Conservation (phyloP, 768 basidiomycete genomes). For the Phaffia tasmanica region DNA sequence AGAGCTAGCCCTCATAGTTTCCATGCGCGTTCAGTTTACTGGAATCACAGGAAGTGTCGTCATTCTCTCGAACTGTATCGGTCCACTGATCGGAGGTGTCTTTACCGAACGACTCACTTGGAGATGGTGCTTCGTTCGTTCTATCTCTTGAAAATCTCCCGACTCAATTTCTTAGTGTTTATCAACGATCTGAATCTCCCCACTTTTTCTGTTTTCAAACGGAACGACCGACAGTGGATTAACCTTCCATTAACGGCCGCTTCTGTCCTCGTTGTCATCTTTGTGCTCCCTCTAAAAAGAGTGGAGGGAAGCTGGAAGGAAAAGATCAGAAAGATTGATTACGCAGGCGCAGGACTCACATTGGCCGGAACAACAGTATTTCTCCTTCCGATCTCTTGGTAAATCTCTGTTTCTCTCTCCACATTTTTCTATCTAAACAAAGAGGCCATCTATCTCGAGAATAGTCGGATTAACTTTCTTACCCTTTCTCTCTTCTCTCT, state of each 20-base stretch:
- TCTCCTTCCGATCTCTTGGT: constrained; percentile 61
- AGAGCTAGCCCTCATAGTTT: constrained; percentile 2
- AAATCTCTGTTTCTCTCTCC: too few species aligned
- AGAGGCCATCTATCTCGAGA: too few species aligned
- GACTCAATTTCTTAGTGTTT: neutral
- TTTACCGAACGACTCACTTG: constrained; percentile 54
- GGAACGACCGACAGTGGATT: constrained; percentile 43
- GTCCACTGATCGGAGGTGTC: constrained; percentile 52
- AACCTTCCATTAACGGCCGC: constrained; percentile 51
- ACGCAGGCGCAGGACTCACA: constrained; percentile 50
- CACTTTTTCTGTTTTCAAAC: neutral
- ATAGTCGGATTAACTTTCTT: too few species aligned
- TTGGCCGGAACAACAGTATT: constrained; percentile 53
- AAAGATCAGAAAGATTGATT: constrained; percentile 58
- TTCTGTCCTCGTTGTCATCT: constrained; percentile 49
- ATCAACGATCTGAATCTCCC: neutral
- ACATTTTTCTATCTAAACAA: too few species aligned
- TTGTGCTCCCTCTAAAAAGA: constrained; percentile 57
- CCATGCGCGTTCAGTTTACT: constrained; percentile 55
- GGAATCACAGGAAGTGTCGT: constrained; percentile 57
- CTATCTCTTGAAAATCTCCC: neutral
- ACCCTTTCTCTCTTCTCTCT: neutral
- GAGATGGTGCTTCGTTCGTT: constrained; percentile 55
- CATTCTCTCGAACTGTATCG: constrained; percentile 54
- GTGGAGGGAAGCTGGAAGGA: constrained; percentile 53